Percentiles rank a stretch among this genome's conserved stretches.
These are phyloP conservation scores for Fusarium equiseti DNA, from an alignment of 2,329 filamentous ascomycete genomes.

Conservation along the genomic window DNA sequence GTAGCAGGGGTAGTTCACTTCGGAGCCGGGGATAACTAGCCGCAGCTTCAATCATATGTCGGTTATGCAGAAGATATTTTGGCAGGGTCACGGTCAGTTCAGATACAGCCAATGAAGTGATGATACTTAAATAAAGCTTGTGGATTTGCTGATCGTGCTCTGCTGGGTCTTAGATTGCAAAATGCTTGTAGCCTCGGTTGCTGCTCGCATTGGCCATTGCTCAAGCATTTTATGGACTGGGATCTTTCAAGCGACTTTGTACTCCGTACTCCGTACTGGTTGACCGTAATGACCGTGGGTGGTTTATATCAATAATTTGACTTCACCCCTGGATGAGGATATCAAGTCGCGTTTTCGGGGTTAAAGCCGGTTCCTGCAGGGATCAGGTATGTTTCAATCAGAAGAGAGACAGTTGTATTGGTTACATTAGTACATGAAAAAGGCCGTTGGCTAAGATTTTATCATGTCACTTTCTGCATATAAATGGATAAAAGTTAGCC, in stretches of 20 bases:
- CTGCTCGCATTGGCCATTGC: slow-evolving; percentile 6
- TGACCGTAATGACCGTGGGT: slow-evolving; percentile 16
- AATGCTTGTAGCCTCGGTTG: slow-evolving; percentile 15
- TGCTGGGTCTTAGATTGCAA: slow-evolving; percentile 4
- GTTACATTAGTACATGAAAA: slow-evolving; percentile 8
- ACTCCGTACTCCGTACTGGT: neutral
- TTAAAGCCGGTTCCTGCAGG: neutral
- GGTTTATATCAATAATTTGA: slow-evolving; percentile 2
- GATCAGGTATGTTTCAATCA: neutral
- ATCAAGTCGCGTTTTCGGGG: neutral
- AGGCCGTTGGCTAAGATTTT: neutral
- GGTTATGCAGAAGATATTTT: slow-evolving; percentile 16
- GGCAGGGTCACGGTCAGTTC: slow-evolving; percentile 10
- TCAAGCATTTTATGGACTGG: neutral
- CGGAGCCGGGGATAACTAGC: slow-evolving; percentile 19
- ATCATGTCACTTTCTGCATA: slow-evolving; percentile 14
- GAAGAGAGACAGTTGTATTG: slow-evolving; percentile 11
- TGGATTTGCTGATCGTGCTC: slow-evolving; percentile 4
- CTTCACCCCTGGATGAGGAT: slow-evolving; percentile 2
- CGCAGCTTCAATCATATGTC: slow-evolving; percentile 21
- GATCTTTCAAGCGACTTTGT: neutral
- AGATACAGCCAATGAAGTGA: slow-evolving; percentile 16
- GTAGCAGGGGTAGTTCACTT: slow-evolving; percentile 4
- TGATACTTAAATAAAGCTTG: neutral
- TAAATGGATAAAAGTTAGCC: slow-evolving; percentile 22